Base-by-base conservation (phyloP, 768 basidiomycete genomes). In the Amanita jacksonii region DNA sequence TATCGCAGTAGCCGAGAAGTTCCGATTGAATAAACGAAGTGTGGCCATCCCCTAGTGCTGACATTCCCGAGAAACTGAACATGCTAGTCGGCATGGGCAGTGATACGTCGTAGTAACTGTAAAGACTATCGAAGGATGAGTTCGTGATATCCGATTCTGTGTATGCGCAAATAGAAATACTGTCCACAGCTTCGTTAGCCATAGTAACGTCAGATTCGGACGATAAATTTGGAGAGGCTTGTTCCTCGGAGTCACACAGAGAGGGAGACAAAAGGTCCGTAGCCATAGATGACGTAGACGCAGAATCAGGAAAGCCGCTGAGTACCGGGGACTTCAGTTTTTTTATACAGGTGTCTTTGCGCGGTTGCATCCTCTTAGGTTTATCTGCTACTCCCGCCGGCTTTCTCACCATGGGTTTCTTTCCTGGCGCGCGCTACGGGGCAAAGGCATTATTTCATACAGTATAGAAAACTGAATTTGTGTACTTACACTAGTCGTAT, bases 301-400 rank as follows among this genome's bases (percentile, higher is more conserved):
- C 8, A 15, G 32, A 18, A n/a, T 15, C 41, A 16, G 31, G 9
- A 43, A 8, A 9, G 16, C 5, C 9, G n/a, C 25, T 9, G 16
- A 24, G 41, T 20, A 16, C 23, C 25, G 12, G 30, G 12, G 34
- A n/a, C 23, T 34, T 43, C 30, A 15, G 18, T 3, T 34, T 23
- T 23, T 23, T 32, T 12, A 20, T 25, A n/a, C 35, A n/a, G 23
- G 18, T n/a, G 13, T 15, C 15, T 15, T 24, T 20, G 8, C 13
- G 41, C n/a, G 25, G n/a, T 8, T 16, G 42, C 12, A 25, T 5
- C 25, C 24, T 35, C 15, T 16, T 36, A 9, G 1, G 19, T 30
- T 33, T 33, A 31, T 42, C 42, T 10, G 24, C 34, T 43, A 22
- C n/a, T n/a, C n/a, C n/a, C n/a, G n/a, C n/a, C n/a, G n/a, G n/a